Base-by-base conservation (phyloP, 2,329 filamentous ascomycete genomes). In the Colletotrichum shisoi region DNA sequence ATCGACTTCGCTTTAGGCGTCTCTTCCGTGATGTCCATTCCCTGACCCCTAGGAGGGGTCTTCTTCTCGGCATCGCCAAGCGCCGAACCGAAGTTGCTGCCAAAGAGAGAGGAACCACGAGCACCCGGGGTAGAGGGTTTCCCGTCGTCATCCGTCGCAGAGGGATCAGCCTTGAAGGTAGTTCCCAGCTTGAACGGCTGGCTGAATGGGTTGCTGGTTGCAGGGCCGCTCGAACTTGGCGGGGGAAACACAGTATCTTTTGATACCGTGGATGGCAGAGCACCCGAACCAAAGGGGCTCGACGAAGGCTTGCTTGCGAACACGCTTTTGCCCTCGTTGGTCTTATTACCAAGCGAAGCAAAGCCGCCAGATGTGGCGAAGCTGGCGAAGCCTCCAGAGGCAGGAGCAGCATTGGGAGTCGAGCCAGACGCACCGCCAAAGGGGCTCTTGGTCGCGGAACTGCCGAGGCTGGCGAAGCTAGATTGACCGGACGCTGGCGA, bases 141-240 rank as follows among this genome's bases (percentile, higher is more conserved):
- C 9, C 84, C 81, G 42, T 83, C 77, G 64, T 89, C 86, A 27
- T 90, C 84, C 65, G 87, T 87, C 1, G 85, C 82, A 51, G 83
- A 82, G 6, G 85, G 83, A 70, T 91, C 89, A 9, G 83, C 82
- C 72, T 88, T 87, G 78, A 92, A 93, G 1, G 86, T 88, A 37
- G 87, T 89, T 45, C 85, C 84, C 17, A 92, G 80, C 71, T 90
- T 89, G 78, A 92, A 92, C 0, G 85, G 83, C 17, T 56, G 51
- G n/a, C 60, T 34, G 27, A 68, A 68, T 7, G 80, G 51, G 42
- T 77, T n/a, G 82, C 21, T 80, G 77, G 56, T 58, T 19, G 56
- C 56, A 17, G 56, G 56, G 9, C 56, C 56, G 21, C 42, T 48
- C 56, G 56, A 58, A 34, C 72, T 74, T 39, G 77, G 72, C 7